Evolutionary conservation across 2,329 filamentous ascomycete genomes (phyloP), one percentile per base, ranked within the genome.

Genomic region (Alternaria ethzedia): DNA sequence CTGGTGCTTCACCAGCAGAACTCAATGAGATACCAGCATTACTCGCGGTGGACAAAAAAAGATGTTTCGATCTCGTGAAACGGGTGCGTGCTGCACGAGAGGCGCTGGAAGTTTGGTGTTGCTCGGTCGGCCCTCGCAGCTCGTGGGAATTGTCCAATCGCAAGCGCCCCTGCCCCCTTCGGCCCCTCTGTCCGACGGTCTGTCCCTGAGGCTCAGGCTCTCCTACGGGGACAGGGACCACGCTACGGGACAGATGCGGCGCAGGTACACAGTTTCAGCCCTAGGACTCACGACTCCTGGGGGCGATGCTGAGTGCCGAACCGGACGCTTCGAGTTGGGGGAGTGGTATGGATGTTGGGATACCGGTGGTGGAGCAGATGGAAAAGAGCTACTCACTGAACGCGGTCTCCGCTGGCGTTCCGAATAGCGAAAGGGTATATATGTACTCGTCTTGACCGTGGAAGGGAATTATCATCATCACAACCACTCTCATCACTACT

Each of bases 341-440:
- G 63, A 67, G 69, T 60, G 69, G 60, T 68, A 61, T 70, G 69
- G 70, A 66, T 61, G 63, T 62, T 68, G 66, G 65, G 67, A 65
- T 56, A 61, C 63, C 71, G 70, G 64, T 63, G 70, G 69, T 23
- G 56, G 54, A 61, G 63, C 59, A 63, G 63, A 61, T 64, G 69
- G 63, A 70, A 64, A 65, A 63, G 65, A 61, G 61, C 67, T 66
- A 69, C 70, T 70, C 67, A 69, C 59, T 63, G 66, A 72, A 52
- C 64, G 66, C 59, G 62, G 68, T 74, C 54, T 75, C 76, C 76
- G 75, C 69, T 71, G 68, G 69, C 69, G 70, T 78, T 64, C 76
- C 75, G 75, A 70, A 68, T 71, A 47, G 59, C 51, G 54, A 66
- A 70, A 64, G 43, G 69, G 65, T 78, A 79, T 79, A 74, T 78